These are phyloP conservation scores for Fusarium neocosmosporiellum DNA, from an alignment of 2,329 filamentous ascomycete genomes.

Conservation along the genomic window DNA sequence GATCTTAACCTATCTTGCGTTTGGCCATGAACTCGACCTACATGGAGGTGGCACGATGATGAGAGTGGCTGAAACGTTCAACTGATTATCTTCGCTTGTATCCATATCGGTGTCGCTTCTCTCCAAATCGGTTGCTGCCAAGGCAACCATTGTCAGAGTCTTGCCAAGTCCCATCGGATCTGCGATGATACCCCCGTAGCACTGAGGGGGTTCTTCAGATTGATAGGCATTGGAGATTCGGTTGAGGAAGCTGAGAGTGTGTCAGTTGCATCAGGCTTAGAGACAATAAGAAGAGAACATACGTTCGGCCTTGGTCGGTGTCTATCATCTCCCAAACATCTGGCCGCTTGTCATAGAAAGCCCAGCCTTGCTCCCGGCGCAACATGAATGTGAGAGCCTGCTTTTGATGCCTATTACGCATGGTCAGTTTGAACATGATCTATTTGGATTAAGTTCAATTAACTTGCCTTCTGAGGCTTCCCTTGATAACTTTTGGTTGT, in stretches of 20 bases:
- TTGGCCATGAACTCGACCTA: conserved; percentile 21
- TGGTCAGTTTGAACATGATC: not conserved
- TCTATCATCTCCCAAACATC: conserved; percentile 51
- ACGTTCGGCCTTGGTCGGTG: conserved; percentile 34
- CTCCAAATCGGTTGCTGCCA: conserved; percentile 46
- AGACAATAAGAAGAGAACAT: not conserved
- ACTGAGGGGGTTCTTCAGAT: conserved; percentile 46
- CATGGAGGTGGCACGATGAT: conserved; percentile 53
- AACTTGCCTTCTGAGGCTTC: conserved; percentile 38
- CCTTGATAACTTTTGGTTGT: conserved; percentile 42
- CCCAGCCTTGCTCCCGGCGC: conserved; percentile 52
- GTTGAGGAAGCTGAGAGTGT: conserved; percentile 46
- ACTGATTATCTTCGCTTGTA: not conserved
- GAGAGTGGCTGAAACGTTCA: conserved; percentile 37
- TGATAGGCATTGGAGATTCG: conserved; percentile 44
- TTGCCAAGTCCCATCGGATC: conserved; percentile 62
- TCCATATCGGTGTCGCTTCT: rapidly evolving
- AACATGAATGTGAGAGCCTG: conserved; percentile 58
- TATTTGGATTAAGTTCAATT: not conserved
- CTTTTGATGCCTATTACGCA: conserved; percentile 52
- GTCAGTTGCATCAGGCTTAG: not conserved
- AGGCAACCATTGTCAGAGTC: conserved; percentile 56
- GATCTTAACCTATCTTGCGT: not conserved
- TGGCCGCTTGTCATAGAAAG: conserved; percentile 31
- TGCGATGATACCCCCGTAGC: conserved; percentile 58